These are phyloP conservation scores for Microsporum audouinii DNA, from an alignment of 2,329 filamentous ascomycete species.

Conservation along the genomic window DNA sequence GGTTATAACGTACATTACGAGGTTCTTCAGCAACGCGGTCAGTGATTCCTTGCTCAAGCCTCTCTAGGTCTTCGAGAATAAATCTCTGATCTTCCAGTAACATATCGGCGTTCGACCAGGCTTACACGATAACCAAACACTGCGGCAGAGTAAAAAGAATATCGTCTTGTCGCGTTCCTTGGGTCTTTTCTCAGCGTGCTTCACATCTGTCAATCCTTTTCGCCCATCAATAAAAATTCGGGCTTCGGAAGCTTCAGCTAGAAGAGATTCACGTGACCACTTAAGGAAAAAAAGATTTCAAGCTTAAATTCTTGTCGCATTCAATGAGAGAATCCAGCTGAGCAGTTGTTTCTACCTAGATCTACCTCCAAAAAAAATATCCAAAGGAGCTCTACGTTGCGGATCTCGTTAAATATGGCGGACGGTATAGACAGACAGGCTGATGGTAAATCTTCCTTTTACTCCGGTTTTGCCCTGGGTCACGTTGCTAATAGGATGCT, in stretches of 20 bases:
- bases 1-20: conserved; percentile 54
- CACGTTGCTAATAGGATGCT: conserved; percentile 14
- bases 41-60: conserved; percentile 84
- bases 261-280: background rate
- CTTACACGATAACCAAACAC: background rate
- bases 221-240: background rate
- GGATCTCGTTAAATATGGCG: conserved; percentile 54
- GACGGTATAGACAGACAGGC: conserved; percentile 85
- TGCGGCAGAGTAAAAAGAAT: background rate
- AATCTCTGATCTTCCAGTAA: conserved; percentile 86
- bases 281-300: background rate
- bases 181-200: background rate
- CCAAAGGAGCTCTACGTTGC: background rate
- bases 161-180: background rate
- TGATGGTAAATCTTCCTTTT: conserved; percentile 43
- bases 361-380: background rate
- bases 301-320: background rate
- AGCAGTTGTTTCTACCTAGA: background rate
- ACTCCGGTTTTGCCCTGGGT: background rate
- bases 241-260: background rate
- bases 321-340: background rate
- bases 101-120: conserved; percentile 39
- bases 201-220: background rate
- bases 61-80: conserved; percentile 91
- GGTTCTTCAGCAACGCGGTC: conserved; percentile 84